These are phyloP conservation scores for Chrysoporthe cubensis DNA, from an alignment of 2,329 filamentous ascomycete species.

Conservation along the genomic window DNA sequence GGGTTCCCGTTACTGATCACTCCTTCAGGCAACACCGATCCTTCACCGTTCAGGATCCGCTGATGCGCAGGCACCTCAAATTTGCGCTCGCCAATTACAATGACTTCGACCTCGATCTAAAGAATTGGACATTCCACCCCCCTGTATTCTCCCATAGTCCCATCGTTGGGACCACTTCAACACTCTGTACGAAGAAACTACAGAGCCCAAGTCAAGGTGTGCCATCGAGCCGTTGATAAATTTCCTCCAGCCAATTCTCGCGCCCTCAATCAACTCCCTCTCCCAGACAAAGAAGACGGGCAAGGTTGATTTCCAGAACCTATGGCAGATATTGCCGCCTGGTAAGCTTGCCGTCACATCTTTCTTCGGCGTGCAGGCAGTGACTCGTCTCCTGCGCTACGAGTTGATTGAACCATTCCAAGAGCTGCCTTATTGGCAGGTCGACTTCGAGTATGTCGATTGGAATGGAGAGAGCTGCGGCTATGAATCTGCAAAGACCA, in stretches of 20 bases:
- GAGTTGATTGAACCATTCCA: slow-evolving; percentile 21
- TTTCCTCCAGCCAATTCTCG: slow-evolving; percentile 40
- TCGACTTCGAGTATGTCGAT: slow-evolving; percentile 41
- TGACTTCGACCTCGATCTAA: slow-evolving; percentile 39
- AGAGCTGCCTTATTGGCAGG: slow-evolving; percentile 32
- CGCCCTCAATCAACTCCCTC: slow-evolving; percentile 34
- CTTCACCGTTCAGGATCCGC: slow-evolving; percentile 39
- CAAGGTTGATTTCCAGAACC: slow-evolving; percentile 36
- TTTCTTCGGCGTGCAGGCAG: slow-evolving; percentile 41
- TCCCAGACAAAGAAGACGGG: slow-evolving; percentile 36
- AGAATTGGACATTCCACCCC: slow-evolving; percentile 39
- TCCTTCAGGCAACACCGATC: slow-evolving; percentile 36
- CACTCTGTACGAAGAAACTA: slow-evolving; percentile 20
- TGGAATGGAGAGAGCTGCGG: slow-evolving; percentile 42
- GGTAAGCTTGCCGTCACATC: slow-evolving; percentile 38
- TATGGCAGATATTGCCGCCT: slow-evolving; percentile 44
- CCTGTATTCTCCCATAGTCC: slow-evolving; percentile 41
- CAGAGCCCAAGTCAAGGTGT: slow-evolving; percentile 12
- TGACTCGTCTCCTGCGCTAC: slow-evolving; percentile 41
- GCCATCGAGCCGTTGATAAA: slow-evolving; percentile 33
- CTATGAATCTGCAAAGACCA: slow-evolving; percentile 32
- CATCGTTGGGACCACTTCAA: slow-evolving; percentile 41
- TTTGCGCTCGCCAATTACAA: slow-evolving; percentile 40
- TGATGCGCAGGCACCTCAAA: slow-evolving; percentile 37
- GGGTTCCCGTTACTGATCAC: neutral